Percentiles rank a stretch among this genome's conserved stretches.
These are phyloP conservation scores for Nemophila menziesii DNA, from an alignment of 257 asterid species.

Conservation along the genomic window DNA sequence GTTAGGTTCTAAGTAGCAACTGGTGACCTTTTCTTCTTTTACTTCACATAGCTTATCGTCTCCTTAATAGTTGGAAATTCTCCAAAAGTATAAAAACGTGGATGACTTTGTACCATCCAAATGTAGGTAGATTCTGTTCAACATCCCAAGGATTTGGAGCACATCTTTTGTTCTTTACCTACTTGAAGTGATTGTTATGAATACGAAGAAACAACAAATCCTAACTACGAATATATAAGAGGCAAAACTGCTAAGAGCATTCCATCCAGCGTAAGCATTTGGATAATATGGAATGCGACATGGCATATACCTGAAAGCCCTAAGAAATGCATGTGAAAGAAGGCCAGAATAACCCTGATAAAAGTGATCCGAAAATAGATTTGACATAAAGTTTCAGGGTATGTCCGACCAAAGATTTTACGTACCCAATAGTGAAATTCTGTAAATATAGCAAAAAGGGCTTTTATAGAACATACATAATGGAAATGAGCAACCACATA, in stretches of 20 bases:
- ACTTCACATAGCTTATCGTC: slow-evolving; percentile 2
- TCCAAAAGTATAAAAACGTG: slow-evolving; percentile 10
- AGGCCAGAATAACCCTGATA: too few species aligned
- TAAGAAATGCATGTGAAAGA: too few species aligned
- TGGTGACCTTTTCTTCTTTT: background rate
- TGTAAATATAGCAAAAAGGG: too few species aligned
- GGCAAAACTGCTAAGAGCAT: slow-evolving; percentile 14
- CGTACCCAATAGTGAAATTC: too few species aligned
- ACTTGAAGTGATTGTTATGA: slow-evolving; percentile 7
- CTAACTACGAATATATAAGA: slow-evolving; percentile 9
- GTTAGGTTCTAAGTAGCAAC: too few species aligned
- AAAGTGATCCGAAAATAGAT: too few species aligned
- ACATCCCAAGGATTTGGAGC: slow-evolving; percentile 8
- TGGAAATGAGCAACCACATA: too few species aligned
- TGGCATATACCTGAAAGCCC: too few species aligned
- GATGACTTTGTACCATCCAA: slow-evolving; percentile 4
- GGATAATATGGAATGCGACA: too few species aligned
- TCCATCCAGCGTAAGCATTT: slow-evolving; percentile 8
- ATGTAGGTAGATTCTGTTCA: background rate
- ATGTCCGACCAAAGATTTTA: too few species aligned
- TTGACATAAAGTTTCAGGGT: too few species aligned
- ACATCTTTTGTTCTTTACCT: slow-evolving; percentile 6
- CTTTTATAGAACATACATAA: too few species aligned
- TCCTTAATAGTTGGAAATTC: slow-evolving; percentile 11
- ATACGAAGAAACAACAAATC: slow-evolving; percentile 9